Evolutionary conservation across 352 stramenopile genomes (phyloP), one percentile per base, ranked within the genome.

Genomic region (Elongisporangium prolatum): DNA sequence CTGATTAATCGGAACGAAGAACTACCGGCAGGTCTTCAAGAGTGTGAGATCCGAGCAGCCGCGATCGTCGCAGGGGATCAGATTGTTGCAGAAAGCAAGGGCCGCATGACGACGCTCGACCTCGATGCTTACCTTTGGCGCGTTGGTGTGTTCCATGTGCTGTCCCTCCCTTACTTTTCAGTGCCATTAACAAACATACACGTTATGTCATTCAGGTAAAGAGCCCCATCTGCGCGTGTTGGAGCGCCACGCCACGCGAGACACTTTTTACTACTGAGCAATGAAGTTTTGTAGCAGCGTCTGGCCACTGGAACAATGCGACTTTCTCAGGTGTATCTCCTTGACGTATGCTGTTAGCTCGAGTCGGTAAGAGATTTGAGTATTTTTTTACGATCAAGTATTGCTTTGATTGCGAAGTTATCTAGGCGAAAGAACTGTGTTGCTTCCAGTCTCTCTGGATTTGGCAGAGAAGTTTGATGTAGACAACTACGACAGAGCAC

Each of bases 71-170:
- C 84, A 2, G 84, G 74, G 11, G 78, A 91, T 11, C 59, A 80
- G 65, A 89, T 93, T 61, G 68, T 88, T n/a, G 61, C 64, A 9
- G 70, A 63, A 22, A 81, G 74, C 56, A 68, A 83, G 4, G 82
- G 79, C 18, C 68, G 67, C n/a, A 22, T 89, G 21, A 53, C 48
- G n/a, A 63, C 59, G 3, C 58, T 80, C 8, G 79, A 83, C 24
- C 56, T 93, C 9, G 78, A 84, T 64, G 80, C 63, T 17, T 93
- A 91, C 61, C 65, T 93, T 17, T 91, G 84, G 84, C 80, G 80
- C 22, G 57, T 91, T 34, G 82, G 72, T 80, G 61, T 48, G 69
- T 52, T 4, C 18, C 28, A 34, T 0, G 2, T 25, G 18, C 40
- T 37, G 10, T 11, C 28, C 24, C 24, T 34, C 24, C 24, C 24